Evolutionary conservation across 202 grass and related monocot species (phyloP).

Genomic region (Cymbopogon flexuosus): DNA sequence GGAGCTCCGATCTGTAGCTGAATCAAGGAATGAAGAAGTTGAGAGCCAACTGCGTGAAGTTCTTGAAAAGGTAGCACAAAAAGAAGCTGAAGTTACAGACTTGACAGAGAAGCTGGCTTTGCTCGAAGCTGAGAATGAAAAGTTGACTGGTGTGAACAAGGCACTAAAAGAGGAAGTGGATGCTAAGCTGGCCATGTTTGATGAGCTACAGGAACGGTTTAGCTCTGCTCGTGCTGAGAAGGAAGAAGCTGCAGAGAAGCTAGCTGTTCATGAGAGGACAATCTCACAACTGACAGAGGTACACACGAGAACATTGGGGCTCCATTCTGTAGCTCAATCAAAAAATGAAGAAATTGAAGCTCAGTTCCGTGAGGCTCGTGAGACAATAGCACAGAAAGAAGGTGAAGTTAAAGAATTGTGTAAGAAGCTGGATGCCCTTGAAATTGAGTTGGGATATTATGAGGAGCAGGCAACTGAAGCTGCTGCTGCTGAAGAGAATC

Average conservation of each 20-base stretch:
- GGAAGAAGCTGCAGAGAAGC: slow-evolving; percentile 50
- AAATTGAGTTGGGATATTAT: slow-evolving; percentile 70
- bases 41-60: slow-evolving; percentile 33
- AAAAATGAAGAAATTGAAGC: slow-evolving; percentile 54
- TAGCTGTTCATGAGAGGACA: slow-evolving; percentile 54
- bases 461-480: slow-evolving; percentile 62
- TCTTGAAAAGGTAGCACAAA: slow-evolving; percentile 29
- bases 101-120: slow-evolving; percentile 41
- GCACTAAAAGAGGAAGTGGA: slow-evolving; percentile 51
- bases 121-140: slow-evolving; percentile 40
- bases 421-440: slow-evolving; percentile 76
- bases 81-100: slow-evolving; percentile 38
- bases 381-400: slow-evolving; percentile 54
- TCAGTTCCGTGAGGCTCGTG: slow-evolving; percentile 47
- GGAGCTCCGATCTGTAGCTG: slow-evolving; percentile 42
- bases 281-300: slow-evolving; percentile 50
- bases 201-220: slow-evolving; percentile 60
- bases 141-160: slow-evolving; percentile 33
- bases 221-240: slow-evolving; percentile 51
- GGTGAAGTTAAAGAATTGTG: slow-evolving; percentile 62
- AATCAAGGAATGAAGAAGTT: slow-evolving; percentile 39
- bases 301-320: slow-evolving; percentile 56
- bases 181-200: slow-evolving; percentile 46
- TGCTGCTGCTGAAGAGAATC: slow-evolving; percentile 45
- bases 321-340: slow-evolving; percentile 50